Conservation (phyloP, 106 monocot species). For the Acorus gramineus region DNA sequence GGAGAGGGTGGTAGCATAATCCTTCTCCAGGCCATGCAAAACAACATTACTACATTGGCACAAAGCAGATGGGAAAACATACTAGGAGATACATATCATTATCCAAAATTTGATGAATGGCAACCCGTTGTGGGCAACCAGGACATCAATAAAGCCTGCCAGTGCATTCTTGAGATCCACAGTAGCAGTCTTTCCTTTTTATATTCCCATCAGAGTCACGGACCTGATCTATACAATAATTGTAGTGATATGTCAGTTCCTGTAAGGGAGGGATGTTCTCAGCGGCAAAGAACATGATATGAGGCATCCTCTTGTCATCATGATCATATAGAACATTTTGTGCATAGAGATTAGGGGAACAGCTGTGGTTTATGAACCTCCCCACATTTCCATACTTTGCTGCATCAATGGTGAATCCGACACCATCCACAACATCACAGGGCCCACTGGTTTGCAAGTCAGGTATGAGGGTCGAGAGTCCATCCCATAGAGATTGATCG, state of each 20-base stretch:
- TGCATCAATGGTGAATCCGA: constrained; percentile 84
- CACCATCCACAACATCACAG: constrained; percentile 19
- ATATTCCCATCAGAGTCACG: constrained; percentile 60
- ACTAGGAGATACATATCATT: no score
- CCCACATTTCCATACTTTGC: constrained; percentile 71
- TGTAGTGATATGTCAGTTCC: constrained; percentile 84
- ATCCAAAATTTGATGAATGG: no score
- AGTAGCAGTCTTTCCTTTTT: constrained; percentile 53
- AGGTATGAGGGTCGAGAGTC: constrained; percentile 39
- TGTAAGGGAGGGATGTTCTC: constrained; percentile 84
- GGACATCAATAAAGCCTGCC: constrained; percentile 54
- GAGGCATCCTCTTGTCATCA: constrained; percentile 76
- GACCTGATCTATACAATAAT: constrained; percentile 57
- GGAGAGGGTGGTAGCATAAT: no score
- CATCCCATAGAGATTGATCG: constrained; percentile 57
- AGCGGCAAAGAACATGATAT: constrained; percentile 84
- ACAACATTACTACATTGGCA: no score
- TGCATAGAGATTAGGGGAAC: constrained; percentile 85
- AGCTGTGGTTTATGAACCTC: constrained; percentile 91
- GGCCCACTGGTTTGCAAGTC: constrained; percentile 21
- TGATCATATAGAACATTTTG: constrained; percentile 91
- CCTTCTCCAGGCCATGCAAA: no score
- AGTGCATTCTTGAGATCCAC: constrained; percentile 62
- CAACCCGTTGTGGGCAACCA: no score
- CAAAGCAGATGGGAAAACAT: no score